A percentile compares a stretch with the other conserved stretches of the same genome.
Conservation (phyloP, 495 filamentous ascomycete genomes). For the Acidiella bohemica region DNA sequence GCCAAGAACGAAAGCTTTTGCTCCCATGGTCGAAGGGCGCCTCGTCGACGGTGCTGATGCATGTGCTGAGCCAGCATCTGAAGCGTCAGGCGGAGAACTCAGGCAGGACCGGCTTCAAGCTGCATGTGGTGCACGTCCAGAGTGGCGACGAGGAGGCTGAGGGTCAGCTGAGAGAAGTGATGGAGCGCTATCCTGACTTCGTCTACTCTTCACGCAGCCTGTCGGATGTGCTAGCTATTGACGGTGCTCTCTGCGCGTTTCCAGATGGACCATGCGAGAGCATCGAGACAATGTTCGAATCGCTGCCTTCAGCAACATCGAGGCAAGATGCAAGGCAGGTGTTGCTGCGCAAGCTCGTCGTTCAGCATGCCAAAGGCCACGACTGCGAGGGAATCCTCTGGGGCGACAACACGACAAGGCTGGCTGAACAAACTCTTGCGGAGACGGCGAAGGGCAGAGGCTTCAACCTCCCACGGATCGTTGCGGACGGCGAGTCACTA, state of each 20-base stretch:
- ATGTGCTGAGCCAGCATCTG: slow-evolving; percentile 59
- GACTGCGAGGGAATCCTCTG: slow-evolving; percentile 61
- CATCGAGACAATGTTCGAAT: no score
- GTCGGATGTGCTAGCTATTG: slow-evolving; percentile 37
- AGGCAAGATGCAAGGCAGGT: slow-evolving; percentile 56
- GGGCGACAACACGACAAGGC: slow-evolving; percentile 72
- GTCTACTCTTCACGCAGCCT: slow-evolving; percentile 42
- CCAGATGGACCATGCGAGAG: no score
- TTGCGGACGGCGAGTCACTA: slow-evolving; percentile 56
- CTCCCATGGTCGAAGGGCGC: slow-evolving; percentile 73
- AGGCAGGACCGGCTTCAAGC: slow-evolving; percentile 46
- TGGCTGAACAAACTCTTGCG: slow-evolving; percentile 74
- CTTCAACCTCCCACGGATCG: slow-evolving; percentile 63
- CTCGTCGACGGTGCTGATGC: slow-evolving; percentile 64
- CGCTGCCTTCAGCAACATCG: slow-evolving; percentile 61
- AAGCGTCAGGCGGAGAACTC: slow-evolving; percentile 42
- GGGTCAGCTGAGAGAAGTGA: slow-evolving; percentile 17
- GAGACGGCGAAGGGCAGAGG: slow-evolving; percentile 87
- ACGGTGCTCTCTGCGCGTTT: no score
- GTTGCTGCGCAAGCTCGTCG: slow-evolving; percentile 55
- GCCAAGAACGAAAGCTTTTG: slow-evolving; percentile 44
- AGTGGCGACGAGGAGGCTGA: background rate
- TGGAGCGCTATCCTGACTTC: slow-evolving; percentile 45
- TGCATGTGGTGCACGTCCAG: slow-evolving; percentile 51
- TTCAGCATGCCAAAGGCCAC: slow-evolving; percentile 44